These are phyloP conservation scores for Fomitopsis pulvina DNA, from an alignment of 768 basidiomycete genomes.

Conservation along the genomic window DNA sequence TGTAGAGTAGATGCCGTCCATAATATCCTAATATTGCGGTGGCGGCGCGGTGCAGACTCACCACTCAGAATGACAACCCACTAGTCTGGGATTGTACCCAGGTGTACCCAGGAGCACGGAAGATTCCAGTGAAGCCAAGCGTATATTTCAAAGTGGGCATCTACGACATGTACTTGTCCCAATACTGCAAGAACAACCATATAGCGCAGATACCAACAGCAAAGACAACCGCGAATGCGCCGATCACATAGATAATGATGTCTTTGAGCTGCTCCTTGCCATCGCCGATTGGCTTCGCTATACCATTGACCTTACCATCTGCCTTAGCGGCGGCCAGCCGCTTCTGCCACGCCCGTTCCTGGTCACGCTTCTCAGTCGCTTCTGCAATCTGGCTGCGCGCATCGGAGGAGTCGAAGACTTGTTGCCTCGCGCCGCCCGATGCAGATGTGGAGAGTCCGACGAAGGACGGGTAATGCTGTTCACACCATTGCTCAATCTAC, in stretches of 20 bases:
- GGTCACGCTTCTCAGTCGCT: conserved; percentile 36
- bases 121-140: too few relatives aligned
- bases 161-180: neutral
- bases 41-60: too few relatives aligned
- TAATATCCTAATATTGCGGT: too few relatives aligned
- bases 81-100: too few relatives aligned
- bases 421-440: neutral
- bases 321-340: conserved; percentile 16
- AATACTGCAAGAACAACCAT: conserved; percentile 20
- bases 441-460: conserved; percentile 34
- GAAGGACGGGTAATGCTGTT: conserved; percentile 92
- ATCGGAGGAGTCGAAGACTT: conserved; percentile 42
- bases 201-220: conserved; percentile 17
- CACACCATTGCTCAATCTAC: conserved; percentile 91
- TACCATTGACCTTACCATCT: conserved; percentile 6
- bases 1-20: too few relatives aligned
- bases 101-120: too few relatives aligned
- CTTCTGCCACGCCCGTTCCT: conserved; percentile 24
- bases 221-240: conserved; percentile 22
- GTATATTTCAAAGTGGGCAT: neutral
- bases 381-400: conserved; percentile 48
- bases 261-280: conserved; percentile 14
- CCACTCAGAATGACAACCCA: too few relatives aligned
- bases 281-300: neutral
- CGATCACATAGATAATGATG: conserved; percentile 23